These are phyloP conservation scores for Tagetes erecta DNA, from an alignment of 129 eudicot genomes.

Conservation along the genomic window DNA sequence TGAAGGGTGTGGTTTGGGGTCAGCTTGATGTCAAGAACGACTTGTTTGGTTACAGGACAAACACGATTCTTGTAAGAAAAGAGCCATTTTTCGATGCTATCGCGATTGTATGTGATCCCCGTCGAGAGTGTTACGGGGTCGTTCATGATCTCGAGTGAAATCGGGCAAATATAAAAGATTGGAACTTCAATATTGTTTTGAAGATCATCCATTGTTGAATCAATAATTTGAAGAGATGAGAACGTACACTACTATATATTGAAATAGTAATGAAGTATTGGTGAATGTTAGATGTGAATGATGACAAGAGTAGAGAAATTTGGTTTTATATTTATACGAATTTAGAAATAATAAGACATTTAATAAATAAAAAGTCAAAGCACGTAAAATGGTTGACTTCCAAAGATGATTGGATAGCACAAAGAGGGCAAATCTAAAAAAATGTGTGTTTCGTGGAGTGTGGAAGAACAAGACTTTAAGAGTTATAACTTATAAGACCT, in stretches of 20 bases:
- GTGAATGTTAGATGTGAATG: neutral
- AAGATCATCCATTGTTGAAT: constrained; percentile 10
- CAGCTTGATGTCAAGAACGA: constrained; percentile 39
- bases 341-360: neutral
- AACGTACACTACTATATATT: neutral
- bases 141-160: constrained; percentile 34
- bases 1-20: constrained; percentile 70
- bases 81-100: constrained; percentile 32
- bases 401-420: neutral
- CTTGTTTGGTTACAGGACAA: constrained; percentile 66
- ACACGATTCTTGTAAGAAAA: constrained; percentile 13
- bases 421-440: neutral
- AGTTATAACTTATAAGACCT: neutral
- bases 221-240: neutral
- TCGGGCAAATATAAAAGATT: constrained; percentile 27
- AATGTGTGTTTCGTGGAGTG: neutral
- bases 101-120: constrained; percentile 37
- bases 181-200: constrained; percentile 28
- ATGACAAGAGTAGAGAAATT: neutral
- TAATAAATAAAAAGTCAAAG: neutral
- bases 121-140: constrained; percentile 37
- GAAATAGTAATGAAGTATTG: neutral
- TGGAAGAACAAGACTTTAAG: neutral
- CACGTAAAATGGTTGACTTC: neutral
- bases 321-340: neutral